Percentiles rank a stretch among this genome's conserved stretches.
phyloP scores from a whole-genome alignment of 2,329 filamentous ascomycete genomes.

The Penicillium sp. region DNA sequence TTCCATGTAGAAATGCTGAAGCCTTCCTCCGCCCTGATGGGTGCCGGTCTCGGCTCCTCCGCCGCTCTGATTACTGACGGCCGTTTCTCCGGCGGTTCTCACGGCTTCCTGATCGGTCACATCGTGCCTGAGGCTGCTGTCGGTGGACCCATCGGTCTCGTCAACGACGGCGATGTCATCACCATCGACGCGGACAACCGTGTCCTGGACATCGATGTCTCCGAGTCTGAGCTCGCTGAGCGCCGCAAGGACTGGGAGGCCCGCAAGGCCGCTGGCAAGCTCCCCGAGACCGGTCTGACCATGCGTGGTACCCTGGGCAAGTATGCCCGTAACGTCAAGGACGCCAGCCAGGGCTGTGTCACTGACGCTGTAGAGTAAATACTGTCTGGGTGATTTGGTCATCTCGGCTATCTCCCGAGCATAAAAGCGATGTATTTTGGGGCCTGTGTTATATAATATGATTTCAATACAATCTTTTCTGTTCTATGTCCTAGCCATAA shows the following conservation, averaged over 20 bases:
- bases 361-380: conserved; percentile 47
- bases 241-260: conserved; percentile 65
- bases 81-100: conserved; percentile 67
- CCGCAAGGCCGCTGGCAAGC: conserved; percentile 41
- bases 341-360: conserved; percentile 54
- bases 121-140: conserved; percentile 86
- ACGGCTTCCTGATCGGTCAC: conserved; percentile 87
- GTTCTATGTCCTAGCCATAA: no score
- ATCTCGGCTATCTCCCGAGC: conserved; percentile 18
- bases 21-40: conserved; percentile 74
- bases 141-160: conserved; percentile 81
- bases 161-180: conserved; percentile 79
- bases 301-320: conserved; percentile 71
- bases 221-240: conserved; percentile 65
- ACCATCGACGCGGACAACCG: conserved; percentile 80
- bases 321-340: conserved; percentile 60
- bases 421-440: conserved; percentile 29
- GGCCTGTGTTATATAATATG: conserved; percentile 28
- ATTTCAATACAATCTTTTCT: conserved; percentile 16
- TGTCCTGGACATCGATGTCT: conserved; percentile 67
- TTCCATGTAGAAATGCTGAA: conserved; percentile 70
- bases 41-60: conserved; percentile 70
- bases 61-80: conserved; percentile 75
- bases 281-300: conserved; percentile 59
- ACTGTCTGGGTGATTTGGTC: conserved; percentile 11